Evolutionary conservation across 164 flowering plant species (phyloP).

Genomic region (Stephania cephalantha): DNA sequence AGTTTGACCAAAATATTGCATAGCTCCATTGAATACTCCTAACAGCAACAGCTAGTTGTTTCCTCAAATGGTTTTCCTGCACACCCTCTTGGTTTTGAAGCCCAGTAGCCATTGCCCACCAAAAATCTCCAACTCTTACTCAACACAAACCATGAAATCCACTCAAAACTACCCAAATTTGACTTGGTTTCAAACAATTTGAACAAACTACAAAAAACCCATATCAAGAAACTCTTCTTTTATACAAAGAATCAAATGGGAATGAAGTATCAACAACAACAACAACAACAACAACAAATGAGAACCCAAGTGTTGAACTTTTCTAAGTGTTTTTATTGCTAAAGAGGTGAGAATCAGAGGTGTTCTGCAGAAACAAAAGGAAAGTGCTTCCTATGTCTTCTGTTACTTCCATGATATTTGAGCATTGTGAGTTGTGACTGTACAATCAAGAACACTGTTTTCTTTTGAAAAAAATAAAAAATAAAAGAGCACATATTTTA

Average conservation of each 20-base stretch:
- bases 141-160: neutral
- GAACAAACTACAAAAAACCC: too few relatives aligned
- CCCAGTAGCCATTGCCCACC: constrained; percentile 37
- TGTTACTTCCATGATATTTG: neutral
- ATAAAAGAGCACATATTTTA: too few relatives aligned
- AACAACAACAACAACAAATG: neutral
- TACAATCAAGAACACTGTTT: too few relatives aligned
- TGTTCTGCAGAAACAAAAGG: too few relatives aligned
- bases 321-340: too few relatives aligned
- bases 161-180: too few relatives aligned
- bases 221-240: neutral
- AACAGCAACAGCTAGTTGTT: constrained; percentile 72
- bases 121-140: constrained; percentile 12
- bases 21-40: constrained; percentile 86
- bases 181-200: too few relatives aligned
- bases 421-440: neutral
- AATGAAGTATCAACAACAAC: neutral
- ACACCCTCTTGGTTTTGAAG: constrained; percentile 28
- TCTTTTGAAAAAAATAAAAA: too few relatives aligned
- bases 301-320: too few relatives aligned
- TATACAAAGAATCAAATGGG: neutral
- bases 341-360: too few relatives aligned
- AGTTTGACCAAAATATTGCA: constrained; percentile 81
- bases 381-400: neutral
- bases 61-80: constrained; percentile 32